Conservation (phyloP, 140 eudicot genomes). For the Senecio squalidus region DNA sequence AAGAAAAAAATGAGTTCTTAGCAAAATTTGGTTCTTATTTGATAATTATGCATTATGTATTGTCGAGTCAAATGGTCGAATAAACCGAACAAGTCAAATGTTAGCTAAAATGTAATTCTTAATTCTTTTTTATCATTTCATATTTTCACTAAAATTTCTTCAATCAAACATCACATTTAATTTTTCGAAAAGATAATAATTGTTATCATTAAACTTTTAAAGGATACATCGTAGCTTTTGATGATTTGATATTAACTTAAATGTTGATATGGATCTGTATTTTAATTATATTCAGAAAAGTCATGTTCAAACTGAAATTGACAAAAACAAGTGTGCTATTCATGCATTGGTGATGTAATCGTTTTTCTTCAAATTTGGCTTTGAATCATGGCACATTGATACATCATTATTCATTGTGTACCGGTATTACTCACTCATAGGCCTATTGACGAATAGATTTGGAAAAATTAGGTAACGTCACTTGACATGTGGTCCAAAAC, state of each 20-base stretch:
- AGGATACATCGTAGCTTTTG: background rate
- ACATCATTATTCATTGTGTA: background rate
- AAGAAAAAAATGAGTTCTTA: too few species aligned
- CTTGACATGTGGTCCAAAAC: too few species aligned
- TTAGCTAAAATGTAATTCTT: too few species aligned
- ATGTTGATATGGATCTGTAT: background rate
- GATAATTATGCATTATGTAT: too few species aligned
- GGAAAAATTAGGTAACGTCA: too few species aligned
- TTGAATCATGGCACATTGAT: background rate
- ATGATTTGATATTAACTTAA: conserved; percentile 8
- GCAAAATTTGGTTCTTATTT: too few species aligned
- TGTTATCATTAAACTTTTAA: background rate
- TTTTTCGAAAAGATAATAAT: background rate
- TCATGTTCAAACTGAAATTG: conserved; percentile 10
- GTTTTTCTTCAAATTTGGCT: background rate
- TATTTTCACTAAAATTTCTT: too few species aligned
- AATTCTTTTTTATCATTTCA: too few species aligned
- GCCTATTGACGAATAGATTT: background rate
- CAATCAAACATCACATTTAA: background rate
- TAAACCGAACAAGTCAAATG: too few species aligned
- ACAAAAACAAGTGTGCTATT: background rate
- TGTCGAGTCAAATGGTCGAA: too few species aligned
- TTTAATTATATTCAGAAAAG: background rate
- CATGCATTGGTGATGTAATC: background rate
- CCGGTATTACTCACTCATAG: background rate